A percentile compares a stretch with the other conserved stretches of the same genome.
These are phyloP conservation scores for Calophaca sinica DNA, from an alignment of 306 rosid genomes.

Conservation along the genomic window DNA sequence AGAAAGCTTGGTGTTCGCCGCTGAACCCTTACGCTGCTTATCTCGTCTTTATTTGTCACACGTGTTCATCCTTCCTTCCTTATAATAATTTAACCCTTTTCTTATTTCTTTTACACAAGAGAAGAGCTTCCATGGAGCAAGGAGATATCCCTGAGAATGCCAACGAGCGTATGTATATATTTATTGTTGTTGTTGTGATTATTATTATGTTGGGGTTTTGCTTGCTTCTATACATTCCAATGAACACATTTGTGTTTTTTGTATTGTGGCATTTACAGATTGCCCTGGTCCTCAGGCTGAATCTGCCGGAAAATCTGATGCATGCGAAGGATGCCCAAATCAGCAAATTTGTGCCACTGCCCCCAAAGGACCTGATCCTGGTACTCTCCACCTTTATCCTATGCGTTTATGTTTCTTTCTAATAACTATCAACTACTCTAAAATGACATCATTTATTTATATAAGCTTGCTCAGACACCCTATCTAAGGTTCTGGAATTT, in stretches of 20 bases:
- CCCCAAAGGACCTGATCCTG: constrained; percentile 96
- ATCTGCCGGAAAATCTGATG: constrained; percentile 83
- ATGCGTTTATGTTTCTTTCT: constrained; percentile 17
- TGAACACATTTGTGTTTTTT: constrained; percentile 6
- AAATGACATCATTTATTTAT: constrained; percentile 12
- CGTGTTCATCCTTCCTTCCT: neutral
- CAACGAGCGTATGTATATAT: constrained; percentile 73
- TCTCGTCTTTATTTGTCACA: neutral
- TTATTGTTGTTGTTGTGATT: neutral
- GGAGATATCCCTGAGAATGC: constrained; percentile 84
- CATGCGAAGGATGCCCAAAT: constrained; percentile 90
- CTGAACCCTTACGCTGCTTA: neutral
- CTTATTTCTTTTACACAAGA: neutral
- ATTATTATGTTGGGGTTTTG: neutral
- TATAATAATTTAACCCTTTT: neutral
- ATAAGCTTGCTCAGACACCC: neutral
- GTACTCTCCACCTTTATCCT: constrained; percentile 45
- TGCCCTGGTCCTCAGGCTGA: constrained; percentile 93
- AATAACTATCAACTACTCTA: neutral
- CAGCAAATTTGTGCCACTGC: constrained; percentile 90
- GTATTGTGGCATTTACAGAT: constrained; percentile 56
- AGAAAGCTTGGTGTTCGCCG: constrained; percentile 14
- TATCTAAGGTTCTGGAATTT: neutral
- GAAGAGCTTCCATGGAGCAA: constrained; percentile 62
- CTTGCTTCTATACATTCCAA: neutral